Percentiles rank a stretch among this genome's conserved stretches.
phyloP scores from a whole-genome alignment of 805 yeast genomes.

The Yamadazyma takamatsuzukensis region DNA sequence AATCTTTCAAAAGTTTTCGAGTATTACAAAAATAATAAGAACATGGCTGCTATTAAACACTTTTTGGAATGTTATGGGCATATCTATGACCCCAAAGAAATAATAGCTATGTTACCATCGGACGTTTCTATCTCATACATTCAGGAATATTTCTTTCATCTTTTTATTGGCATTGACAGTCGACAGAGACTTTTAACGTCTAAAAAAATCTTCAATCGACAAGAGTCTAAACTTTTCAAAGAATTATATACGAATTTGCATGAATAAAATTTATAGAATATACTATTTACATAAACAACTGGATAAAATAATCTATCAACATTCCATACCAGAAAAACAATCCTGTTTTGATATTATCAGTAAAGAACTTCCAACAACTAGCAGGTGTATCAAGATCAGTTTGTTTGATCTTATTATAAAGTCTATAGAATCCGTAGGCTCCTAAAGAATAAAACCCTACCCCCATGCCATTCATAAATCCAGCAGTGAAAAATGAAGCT shows the following conservation, averaged over 20 bases:
- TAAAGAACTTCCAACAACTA: conserved; percentile 80
- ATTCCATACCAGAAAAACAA: conserved; percentile 64
- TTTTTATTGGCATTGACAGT: conserved; percentile 18
- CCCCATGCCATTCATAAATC: conserved; percentile 74
- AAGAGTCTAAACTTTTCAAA: conserved; percentile 21
- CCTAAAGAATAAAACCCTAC: conserved; percentile 76
- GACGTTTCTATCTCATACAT: conserved; percentile 26
- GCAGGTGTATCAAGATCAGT: conserved; percentile 79
- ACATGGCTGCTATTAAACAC: conserved; percentile 23
- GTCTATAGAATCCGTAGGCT: conserved; percentile 63
- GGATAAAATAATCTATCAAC: conserved; percentile 54
- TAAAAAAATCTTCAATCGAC: conserved; percentile 26
- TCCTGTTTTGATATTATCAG: conserved; percentile 74
- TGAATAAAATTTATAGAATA: conserved; percentile 41
- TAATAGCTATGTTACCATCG: conserved; percentile 27
- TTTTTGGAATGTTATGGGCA: conserved; percentile 23
- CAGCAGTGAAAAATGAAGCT: conserved; percentile 61
- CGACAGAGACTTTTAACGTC: conserved; percentile 15
- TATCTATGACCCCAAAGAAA: conserved; percentile 19
- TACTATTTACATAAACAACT: conserved; percentile 16
- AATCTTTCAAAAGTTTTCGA: conserved; percentile 16
- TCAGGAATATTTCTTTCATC: conserved; percentile 20
- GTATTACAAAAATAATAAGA: conserved; percentile 13
- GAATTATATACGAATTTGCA: conserved; percentile 19
- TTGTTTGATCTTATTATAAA: conserved; percentile 61